These are phyloP conservation scores for Tardiomyces blankii DNA, from an alignment of 1,139 yeast species.

Conservation along the genomic window DNA sequence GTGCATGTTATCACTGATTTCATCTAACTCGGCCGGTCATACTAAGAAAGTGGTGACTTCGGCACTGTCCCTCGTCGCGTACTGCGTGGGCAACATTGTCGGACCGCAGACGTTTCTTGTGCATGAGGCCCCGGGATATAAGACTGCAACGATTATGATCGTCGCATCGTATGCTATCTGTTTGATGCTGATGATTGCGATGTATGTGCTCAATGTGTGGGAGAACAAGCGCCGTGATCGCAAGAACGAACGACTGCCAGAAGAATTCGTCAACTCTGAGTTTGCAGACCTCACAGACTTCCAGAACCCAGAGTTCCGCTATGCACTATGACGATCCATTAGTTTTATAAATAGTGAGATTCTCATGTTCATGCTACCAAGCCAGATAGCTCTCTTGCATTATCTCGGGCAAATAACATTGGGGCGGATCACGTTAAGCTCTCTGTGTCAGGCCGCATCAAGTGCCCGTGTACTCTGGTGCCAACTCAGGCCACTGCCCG, in stretches of 20 bases:
- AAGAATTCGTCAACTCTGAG: conserved; percentile 29
- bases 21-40: conserved; percentile 50
- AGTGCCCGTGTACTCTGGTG: too few relatives aligned
- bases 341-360: too few relatives aligned
- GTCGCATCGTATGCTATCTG: neutral
- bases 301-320: conserved; percentile 43
- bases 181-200: neutral
- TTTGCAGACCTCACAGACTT: conserved; percentile 55
- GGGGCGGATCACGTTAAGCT: too few relatives aligned
- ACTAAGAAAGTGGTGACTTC: conserved; percentile 42
- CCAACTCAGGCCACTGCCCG: too few relatives aligned
- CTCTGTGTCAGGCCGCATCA: too few relatives aligned
- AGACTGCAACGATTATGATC: conserved; percentile 30
- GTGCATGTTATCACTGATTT: conserved; percentile 30
- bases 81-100: conserved; percentile 47
- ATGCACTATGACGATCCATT: conserved; percentile 25
- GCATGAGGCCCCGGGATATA: conserved; percentile 40
- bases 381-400: too few relatives aligned
- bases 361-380: too few relatives aligned
- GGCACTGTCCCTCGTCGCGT: conserved; percentile 39
- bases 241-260: conserved; percentile 10
- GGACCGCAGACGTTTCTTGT: conserved; percentile 49
- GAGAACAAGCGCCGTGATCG: neutral
- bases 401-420: too few relatives aligned
- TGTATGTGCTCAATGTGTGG: neutral